Percentiles rank a stretch among this genome's conserved stretches.
Evolutionary conservation across 2,329 filamentous ascomycete species (phyloP).

Genomic region (Graphilbum fragrans): DNA sequence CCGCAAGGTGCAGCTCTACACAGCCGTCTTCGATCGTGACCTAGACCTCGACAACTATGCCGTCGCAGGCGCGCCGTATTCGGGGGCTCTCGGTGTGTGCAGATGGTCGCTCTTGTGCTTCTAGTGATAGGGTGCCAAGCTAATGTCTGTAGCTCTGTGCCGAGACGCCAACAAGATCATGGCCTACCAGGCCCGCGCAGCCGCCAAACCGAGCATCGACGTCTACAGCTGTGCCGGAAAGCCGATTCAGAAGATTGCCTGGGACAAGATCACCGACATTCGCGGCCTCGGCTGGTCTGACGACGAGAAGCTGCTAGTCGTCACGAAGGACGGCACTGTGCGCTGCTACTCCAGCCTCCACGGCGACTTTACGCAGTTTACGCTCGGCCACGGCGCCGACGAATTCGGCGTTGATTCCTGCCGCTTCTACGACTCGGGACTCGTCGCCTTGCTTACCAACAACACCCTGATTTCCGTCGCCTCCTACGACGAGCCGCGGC

Average conservation of each 20-base stretch:
- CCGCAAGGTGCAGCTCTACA: conserved; percentile 88
- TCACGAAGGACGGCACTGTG: conserved; percentile 82
- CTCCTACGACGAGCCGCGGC: conserved; percentile 81
- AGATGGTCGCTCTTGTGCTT: background rate
- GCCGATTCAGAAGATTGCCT: conserved; percentile 72
- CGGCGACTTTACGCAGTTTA: conserved; percentile 90
- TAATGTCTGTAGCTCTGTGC: conserved; percentile 54
- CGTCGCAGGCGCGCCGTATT: conserved; percentile 83
- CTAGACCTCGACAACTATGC: conserved; percentile 92
- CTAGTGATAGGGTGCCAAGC: background rate
- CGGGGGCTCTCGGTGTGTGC: conserved; percentile 78
- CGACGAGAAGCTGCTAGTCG: conserved; percentile 80
- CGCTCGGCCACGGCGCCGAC: conserved; percentile 78
- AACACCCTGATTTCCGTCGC: conserved; percentile 80
- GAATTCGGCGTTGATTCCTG: conserved; percentile 81
- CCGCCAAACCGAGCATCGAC: conserved; percentile 75
- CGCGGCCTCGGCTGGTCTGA: conserved; percentile 92
- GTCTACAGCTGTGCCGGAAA: conserved; percentile 90
- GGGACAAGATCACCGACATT: conserved; percentile 74
- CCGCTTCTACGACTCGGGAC: conserved; percentile 80
- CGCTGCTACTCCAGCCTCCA: conserved; percentile 86
- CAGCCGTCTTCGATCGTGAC: conserved; percentile 82
- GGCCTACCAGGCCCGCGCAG: conserved; percentile 59
- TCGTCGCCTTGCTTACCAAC: conserved; percentile 83
- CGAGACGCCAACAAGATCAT: conserved; percentile 79